Base-by-base conservation (phyloP, 2,329 filamentous ascomycete genomes). In the Talaromyces rugulosus region DNA sequence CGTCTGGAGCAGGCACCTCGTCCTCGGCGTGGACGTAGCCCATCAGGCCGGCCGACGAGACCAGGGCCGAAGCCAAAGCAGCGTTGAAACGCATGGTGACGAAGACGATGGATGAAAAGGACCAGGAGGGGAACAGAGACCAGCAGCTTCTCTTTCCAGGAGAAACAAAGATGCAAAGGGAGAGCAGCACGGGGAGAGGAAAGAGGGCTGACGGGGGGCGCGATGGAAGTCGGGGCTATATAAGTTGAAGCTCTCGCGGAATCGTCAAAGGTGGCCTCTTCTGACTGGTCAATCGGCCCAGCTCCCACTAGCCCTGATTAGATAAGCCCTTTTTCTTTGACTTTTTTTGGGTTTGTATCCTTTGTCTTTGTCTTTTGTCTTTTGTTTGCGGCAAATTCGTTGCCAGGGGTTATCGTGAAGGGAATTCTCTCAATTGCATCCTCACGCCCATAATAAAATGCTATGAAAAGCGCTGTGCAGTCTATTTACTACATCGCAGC, bases 81-180 rank as follows among this genome's bases (percentile, higher is more conserved):
- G 89, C 83, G 81, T 90, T 89, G 80, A 96, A 87, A 87, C 89
- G 91, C 92, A 96, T 96, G 74, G 74, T 87, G 83, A 72, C 65
- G 55, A 68, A 68, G 67, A 56, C 44, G 16, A 27, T 27, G 8
- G 9, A 55, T 23, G 64, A 57, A 55, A 61, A 60, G 53, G 58
- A 59, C 31, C 47, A 55, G 34, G 62, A 53, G 47, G 60, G 56
- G 61, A 64, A 51, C 63, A 16, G 60, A 61, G 53, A 57, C 54
- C 58, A 66, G 50, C 59, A 66, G 52, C 52, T 57, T 55, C 57
- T 62, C 54, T 51, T 55, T 55, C 52, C 31, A 56, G 56, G 34
- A 62, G 62, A 65, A 61, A 63, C 63, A 57, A 52, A 59, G 34
- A 64, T 67, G 23, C 53, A 62, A 47, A 63, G 59, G 44, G 58